These are phyloP conservation scores for Stenogyne calaminthoides DNA, from an alignment of 305 asterid species.

Conservation along the genomic window DNA sequence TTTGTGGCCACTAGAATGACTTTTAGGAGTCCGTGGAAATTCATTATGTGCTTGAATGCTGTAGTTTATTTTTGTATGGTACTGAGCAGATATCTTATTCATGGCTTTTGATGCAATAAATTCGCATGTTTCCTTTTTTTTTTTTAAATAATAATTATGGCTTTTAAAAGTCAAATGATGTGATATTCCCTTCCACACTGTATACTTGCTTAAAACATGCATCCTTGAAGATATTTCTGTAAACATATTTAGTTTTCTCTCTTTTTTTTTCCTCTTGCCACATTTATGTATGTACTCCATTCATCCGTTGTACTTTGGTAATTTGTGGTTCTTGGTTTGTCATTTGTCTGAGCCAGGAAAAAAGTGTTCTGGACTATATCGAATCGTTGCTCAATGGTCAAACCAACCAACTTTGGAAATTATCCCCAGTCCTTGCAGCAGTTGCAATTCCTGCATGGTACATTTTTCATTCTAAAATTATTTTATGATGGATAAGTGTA, in stretches of 20 bases:
- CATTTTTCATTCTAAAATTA: slow-evolving; percentile 20
- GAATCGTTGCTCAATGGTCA: slow-evolving; percentile 53
- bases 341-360: slow-evolving; percentile 48
- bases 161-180: background rate
- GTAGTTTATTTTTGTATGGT: background rate
- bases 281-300: too few relatives aligned
- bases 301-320: too few relatives aligned
- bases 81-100: background rate
- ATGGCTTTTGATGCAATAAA: background rate
- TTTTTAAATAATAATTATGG: background rate
- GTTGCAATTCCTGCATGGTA: slow-evolving; percentile 77
- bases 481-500: background rate
- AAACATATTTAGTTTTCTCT: too few relatives aligned
- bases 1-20: background rate
- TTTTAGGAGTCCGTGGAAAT: background rate
- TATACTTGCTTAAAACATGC: too few relatives aligned
- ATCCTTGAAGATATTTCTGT: too few relatives aligned
- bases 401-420: slow-evolving; percentile 53
- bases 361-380: slow-evolving; percentile 46
- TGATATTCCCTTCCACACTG: background rate
- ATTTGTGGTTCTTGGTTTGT: background rate
- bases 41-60: background rate
- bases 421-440: slow-evolving; percentile 74
- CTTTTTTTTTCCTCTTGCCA: too few relatives aligned
- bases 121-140: background rate